Evolutionary conservation across 192 early-diverging fungal species (phyloP), one percentile per base, ranked within the genome.

Genomic region (Coemansia sp.): DNA sequence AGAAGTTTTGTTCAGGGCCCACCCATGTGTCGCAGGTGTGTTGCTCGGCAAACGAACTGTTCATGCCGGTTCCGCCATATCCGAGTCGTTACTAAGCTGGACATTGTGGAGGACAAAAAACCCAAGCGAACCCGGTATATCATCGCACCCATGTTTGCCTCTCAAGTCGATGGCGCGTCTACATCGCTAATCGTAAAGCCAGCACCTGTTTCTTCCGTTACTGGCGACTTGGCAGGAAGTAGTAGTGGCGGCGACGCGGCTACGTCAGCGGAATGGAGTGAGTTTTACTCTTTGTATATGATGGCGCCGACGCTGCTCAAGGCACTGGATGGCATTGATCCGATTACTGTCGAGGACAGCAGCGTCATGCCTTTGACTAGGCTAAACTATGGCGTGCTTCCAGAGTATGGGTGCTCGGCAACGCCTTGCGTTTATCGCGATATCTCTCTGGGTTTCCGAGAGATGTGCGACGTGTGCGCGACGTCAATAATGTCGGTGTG

Each of bases 381-480:
- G 1, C 27, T 67, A 25, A 70, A 68, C 41, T 81, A 73, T 34
- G 64, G 46, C 0, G 44, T 37, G 44, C 70, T 65, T 45, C 64
- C 70, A 25, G 19, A 3, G 41, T 41, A 77, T 2, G 62, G 65
- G 19, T 82, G 79, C 59, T 82, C 74, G 5, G 57, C 65, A 8
- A 62, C 62, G 41, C 74, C 79, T 2, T 62, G 67, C 12, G 19
- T 82, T 5, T 61, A 61, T 27, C 68, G 68, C 6, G 17, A 10
- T 1, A 34, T 67, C 11, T 17, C 58, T 4, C 57, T 44, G 1
- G 68, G 64, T 2, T 76, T 31, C 27, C 67, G 86, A 2, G 83
- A 88, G 50, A 45, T 76, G 15, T 88, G 87, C 78, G 85, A 88
- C 48, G 57, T 65, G 8, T 88, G 87, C 67, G 11, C 29, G 3